A percentile compares a stretch with the other conserved stretches of the same genome.
phyloP scores from a whole-genome alignment of 192 early-diverging fungal genomes.

The Entomortierella lignicola region DNA sequence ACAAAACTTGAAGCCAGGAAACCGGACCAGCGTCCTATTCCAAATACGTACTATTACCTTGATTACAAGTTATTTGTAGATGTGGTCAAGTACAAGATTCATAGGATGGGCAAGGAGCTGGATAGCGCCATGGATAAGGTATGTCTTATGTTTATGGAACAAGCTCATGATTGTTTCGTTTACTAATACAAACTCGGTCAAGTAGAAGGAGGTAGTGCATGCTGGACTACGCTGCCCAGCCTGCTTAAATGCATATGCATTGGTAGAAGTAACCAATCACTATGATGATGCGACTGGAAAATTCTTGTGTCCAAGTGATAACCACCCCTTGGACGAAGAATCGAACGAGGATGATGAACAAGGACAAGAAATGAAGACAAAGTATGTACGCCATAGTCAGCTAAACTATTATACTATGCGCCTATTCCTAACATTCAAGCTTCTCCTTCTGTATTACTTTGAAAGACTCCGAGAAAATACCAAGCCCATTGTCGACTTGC shows the following conservation, averaged over 20 bases:
- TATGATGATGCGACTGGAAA: constrained; percentile 7
- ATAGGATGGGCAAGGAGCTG: constrained; percentile 78
- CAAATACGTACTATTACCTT: constrained; percentile 84
- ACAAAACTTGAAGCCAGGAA: constrained; percentile 66
- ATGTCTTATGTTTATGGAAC: neutral
- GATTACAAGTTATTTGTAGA: constrained; percentile 96
- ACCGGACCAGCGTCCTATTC: constrained; percentile 66
- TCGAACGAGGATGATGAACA: constrained; percentile 38
- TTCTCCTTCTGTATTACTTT: neutral
- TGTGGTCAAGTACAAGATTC: constrained; percentile 93
- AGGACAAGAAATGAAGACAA: constrained; percentile 40
- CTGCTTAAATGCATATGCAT: constrained; percentile 68
- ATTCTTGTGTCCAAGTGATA: constrained; percentile 39
- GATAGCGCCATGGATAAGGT: constrained; percentile 67
- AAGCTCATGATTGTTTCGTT: neutral
- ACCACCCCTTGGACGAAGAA: constrained; percentile 25
- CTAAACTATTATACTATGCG: neutral
- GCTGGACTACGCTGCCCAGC: constrained; percentile 74
- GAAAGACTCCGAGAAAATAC: constrained; percentile 74
- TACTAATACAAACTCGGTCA: too few species aligned
- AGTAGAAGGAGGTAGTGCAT: constrained; percentile 72
- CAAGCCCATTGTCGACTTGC: constrained; percentile 75
- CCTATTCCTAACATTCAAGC: neutral
- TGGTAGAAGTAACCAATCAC: constrained; percentile 66
- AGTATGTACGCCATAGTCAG: constrained; percentile 11